Evolutionary conservation across 352 stramenopile species (phyloP), one percentile per base, ranked within the genome.

Genomic region (Aphanomyces cochlioides): DNA sequence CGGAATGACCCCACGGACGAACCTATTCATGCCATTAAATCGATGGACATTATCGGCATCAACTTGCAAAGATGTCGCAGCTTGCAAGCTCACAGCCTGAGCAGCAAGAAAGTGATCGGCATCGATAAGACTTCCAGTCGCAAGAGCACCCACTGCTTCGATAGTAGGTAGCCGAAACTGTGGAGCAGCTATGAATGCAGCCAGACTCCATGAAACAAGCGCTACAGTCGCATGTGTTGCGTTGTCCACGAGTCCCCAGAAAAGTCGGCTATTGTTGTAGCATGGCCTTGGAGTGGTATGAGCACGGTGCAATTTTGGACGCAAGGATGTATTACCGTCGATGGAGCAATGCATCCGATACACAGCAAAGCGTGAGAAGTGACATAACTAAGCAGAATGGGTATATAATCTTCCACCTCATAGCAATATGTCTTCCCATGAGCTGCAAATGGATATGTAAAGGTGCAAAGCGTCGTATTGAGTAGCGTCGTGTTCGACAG

Each of bases 231-330:
- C 28, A 58, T 70, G 64, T 7, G 64, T 61, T 15, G 64, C 64
- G 40, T 70, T 70, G 54, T 70, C 64, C 17, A 70, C 39, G 10
- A 70, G 64, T 28, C 64, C 64, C 36, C 53, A 70, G 19, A 70
- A 64, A 15, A 70, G 17, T 10, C 64, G 64, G 12, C 47, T 43
- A 10, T 70, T 36, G 12, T 40, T 34, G n/a, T 37, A 61, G 64
- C 64, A 70, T 15, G 59, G 19, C 21, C 59, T 67, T 43, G 10
- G 7, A 8, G 4, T 28, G 43, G 36, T n/a, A 34, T 21, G 17
- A 10, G 3, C 28, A 28, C 28, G 28, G 2, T 28, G 28, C 28
- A 28, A 28, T 28, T 28, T 41, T 8, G 63, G 13, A 60, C 7
- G 34, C n/a, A 3, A 15, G n/a, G 5, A 47, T 48, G 37, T 3